Percentiles rank a stretch among this genome's conserved stretches.
phyloP scores from a whole-genome alignment of 352 stramenopile genomes.

The Pythium scleroteichum region DNA sequence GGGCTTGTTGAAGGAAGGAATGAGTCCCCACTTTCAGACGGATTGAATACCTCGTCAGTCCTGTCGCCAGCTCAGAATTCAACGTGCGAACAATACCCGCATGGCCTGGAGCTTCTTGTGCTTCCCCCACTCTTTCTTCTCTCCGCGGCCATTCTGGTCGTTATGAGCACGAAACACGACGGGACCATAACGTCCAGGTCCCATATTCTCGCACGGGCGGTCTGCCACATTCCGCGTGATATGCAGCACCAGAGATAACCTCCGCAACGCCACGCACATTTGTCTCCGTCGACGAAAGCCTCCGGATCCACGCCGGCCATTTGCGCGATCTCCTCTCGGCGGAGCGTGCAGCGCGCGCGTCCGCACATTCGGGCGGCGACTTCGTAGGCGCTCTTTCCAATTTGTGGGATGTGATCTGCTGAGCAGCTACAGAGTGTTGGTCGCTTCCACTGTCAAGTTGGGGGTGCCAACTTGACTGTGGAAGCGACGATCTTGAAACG shows the following conservation, averaged over 20 bases:
- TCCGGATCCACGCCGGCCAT: constrained; percentile 45
- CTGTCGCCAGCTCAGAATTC: background rate
- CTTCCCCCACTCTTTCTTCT: constrained; percentile 16
- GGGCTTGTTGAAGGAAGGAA: constrained; percentile 84
- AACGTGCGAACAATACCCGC: constrained; percentile 26
- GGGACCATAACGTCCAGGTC: constrained; percentile 60
- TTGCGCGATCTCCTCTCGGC: constrained; percentile 48
- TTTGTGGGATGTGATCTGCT: too few relatives aligned
- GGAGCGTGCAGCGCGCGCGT: constrained; percentile 59
- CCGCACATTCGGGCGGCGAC: constrained; percentile 56
- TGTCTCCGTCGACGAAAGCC: constrained; percentile 68
- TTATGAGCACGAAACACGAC: constrained; percentile 41
- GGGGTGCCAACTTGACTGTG: too few relatives aligned
- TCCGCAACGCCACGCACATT: constrained; percentile 42
- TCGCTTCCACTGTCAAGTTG: too few relatives aligned
- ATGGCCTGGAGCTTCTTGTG: constrained; percentile 59
- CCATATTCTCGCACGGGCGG: constrained; percentile 77
- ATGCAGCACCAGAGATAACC: background rate
- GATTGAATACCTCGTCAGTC: background rate
- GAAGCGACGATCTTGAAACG: background rate
- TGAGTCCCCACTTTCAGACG: constrained; percentile 61
- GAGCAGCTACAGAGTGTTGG: background rate
- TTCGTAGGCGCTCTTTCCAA: background rate
- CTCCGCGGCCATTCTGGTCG: background rate
- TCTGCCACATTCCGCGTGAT: constrained; percentile 34